Evolutionary conservation across 352 stramenopile species (phyloP).

Genomic region (Phytophthora hybrid): DNA sequence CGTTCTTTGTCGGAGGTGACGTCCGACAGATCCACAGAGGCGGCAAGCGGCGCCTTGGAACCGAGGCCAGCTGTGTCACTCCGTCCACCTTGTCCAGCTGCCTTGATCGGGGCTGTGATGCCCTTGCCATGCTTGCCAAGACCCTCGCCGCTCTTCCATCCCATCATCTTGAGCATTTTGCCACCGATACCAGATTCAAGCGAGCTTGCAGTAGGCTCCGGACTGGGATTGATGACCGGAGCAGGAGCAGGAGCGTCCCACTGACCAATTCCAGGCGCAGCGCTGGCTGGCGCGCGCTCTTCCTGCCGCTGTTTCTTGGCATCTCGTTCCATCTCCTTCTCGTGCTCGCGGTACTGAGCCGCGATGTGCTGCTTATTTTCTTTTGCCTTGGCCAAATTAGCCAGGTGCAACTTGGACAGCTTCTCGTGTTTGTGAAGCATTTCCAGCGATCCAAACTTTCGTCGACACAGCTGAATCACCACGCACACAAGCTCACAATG

Average conservation of each 20-base stretch:
- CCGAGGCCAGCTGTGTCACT: conserved; percentile 68
- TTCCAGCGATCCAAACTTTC: conserved; percentile 82
- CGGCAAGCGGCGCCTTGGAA: conserved; percentile 36
- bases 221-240: not conserved
- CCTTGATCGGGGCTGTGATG: conserved; percentile 74
- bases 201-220: conserved; percentile 22
- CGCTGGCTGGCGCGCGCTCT: conserved; percentile 11
- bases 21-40: conserved; percentile 56
- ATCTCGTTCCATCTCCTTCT: conserved; percentile 51
- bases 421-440: conserved; percentile 83
- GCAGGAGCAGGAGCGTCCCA: conserved; percentile 5
- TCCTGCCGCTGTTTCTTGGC: conserved; percentile 44
- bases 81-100: conserved; percentile 44
- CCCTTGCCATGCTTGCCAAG: conserved; percentile 84
- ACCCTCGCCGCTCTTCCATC: conserved; percentile 85
- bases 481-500: conserved; percentile 1
- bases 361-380: conserved; percentile 73
- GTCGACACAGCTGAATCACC: conserved; percentile 69
- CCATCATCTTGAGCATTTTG: conserved; percentile 91
- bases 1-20: conserved; percentile 69
- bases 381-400: conserved; percentile 83
- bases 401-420: conserved; percentile 75
- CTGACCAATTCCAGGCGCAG: not conserved
- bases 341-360: conserved; percentile 67
- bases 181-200: conserved; percentile 78